Evolutionary conservation across 2,329 filamentous ascomycete species (phyloP).

Genomic region (Epichloe festucae): DNA sequence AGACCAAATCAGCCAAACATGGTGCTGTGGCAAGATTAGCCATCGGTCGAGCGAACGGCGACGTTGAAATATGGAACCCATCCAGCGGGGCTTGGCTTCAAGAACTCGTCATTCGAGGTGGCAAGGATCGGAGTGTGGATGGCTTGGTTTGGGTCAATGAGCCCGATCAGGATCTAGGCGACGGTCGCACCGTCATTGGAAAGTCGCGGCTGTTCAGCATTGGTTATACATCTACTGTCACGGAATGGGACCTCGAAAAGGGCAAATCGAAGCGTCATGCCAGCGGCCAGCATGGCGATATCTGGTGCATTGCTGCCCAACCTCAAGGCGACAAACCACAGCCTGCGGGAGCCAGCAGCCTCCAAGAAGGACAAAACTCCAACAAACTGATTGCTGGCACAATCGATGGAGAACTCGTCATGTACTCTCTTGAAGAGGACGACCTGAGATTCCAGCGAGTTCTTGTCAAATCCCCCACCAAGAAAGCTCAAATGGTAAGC

Average conservation of each 20-base stretch:
- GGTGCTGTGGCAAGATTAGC: constrained; percentile 59
- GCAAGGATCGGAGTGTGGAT: constrained; percentile 77
- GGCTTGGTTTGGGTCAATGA: constrained; percentile 86
- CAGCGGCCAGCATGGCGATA: constrained; percentile 85
- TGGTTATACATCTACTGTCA: constrained; percentile 81
- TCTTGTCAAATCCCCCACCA: constrained; percentile 63
- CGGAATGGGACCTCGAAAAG: constrained; percentile 84
- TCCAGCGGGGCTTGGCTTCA: constrained; percentile 73
- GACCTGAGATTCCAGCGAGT: constrained; percentile 70
- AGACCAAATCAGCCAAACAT: constrained; percentile 31
- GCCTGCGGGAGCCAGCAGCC: constrained; percentile 1
- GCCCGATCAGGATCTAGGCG: constrained; percentile 53
- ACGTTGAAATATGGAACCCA: constrained; percentile 97
- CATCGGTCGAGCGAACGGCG: constrained; percentile 83
- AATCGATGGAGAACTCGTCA: constrained; percentile 76
- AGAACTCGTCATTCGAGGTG: constrained; percentile 73
- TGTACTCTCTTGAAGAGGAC: constrained; percentile 75
- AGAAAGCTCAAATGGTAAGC: constrained; percentile 81
- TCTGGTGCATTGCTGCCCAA: constrained; percentile 91
- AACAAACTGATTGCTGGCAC: constrained; percentile 72
- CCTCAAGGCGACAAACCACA: constrained; percentile 31
- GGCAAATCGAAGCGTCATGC: constrained; percentile 69
- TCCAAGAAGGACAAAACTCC: constrained; percentile 22
- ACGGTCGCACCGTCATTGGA: constrained; percentile 51
- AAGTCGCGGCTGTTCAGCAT: constrained; percentile 87